Evolutionary conservation across 192 early-diverging fungal species (phyloP), one percentile per base, ranked within the genome.

Genomic region (Gamsiella multidivaricata): DNA sequence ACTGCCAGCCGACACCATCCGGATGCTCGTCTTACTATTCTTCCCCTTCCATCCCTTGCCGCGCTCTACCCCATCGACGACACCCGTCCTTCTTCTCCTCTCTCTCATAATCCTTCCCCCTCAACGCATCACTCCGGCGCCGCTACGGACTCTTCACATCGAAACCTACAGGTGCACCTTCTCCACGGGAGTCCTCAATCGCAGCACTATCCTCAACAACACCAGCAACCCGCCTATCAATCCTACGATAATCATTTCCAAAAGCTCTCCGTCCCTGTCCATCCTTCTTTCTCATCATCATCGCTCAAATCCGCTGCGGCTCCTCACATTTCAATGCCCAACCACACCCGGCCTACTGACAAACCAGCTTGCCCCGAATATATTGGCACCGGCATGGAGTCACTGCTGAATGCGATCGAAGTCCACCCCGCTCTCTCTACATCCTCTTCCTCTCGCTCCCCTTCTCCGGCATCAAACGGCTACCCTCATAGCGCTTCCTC

Each of bases 21-120:
- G 11, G 65, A 78, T 32, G 74, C 74, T 23, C 74, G 70, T n/a
- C 70, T 69, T 39, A 81, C 60, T 31, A 80, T 71, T n/a, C 69
- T 71, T 5, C 68, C 69, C 14, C 68, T 80, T 15, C 78, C 78
- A 4, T 80, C 78, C 2, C 69, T 80, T 34, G 69, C 68, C 47
- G 69, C 68, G 14, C 63, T 80, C 47, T 78, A 78, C 26, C 74
- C 74, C 1, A 25, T 78, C 10, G 65, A 78, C 1, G 74, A 78
- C 14, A 14, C 26, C 28, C 61, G 46, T n/a, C 29, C 46, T 15
- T 17, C 42, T 42, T 29, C 54, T 39, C 57, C 53, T 4, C 57
- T 37, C 49, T 39, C 53, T 29, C 46, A 22, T 45, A 58, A 34
- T 33, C 25, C 64, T 7, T 23, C 51, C 42, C 43, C 64, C 25